A percentile compares a stretch with the other conserved stretches of the same genome.
Conservation (phyloP, 2,329 filamentous ascomycete species). For the Diaporthe citriasiana region DNA sequence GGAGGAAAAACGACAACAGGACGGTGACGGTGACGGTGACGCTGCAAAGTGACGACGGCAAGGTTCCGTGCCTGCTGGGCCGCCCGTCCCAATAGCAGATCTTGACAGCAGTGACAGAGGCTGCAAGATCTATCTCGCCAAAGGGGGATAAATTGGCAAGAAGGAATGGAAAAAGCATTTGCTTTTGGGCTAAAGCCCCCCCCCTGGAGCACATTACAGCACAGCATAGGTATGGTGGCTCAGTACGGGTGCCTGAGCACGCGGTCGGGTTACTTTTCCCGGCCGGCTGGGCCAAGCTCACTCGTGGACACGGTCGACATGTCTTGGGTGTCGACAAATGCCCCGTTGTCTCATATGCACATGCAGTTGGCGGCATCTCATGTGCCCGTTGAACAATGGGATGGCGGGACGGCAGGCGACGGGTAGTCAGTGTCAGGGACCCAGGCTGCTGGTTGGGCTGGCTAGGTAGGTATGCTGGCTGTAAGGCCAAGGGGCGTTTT, state of each 20-base stretch:
- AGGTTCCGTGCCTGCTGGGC: not conserved
- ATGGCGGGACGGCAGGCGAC: no score
- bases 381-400: conserved; percentile 18
- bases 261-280: conserved; percentile 19
- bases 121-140: conserved; percentile 27
- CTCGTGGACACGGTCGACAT: conserved; percentile 19
- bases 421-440: not conserved
- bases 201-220: no score
- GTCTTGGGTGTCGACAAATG: not conserved
- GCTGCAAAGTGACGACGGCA: not conserved
- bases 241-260: conserved; percentile 8
- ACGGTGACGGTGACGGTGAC: not conserved
- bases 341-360: conserved; percentile 27
- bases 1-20: not conserved
- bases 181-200: no score
- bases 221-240: not conserved
- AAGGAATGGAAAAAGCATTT: not conserved
- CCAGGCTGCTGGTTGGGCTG: conserved; percentile 9
- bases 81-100: not conserved
- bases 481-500: conserved; percentile 13
- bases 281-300: conserved; percentile 19
- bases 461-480: not conserved
- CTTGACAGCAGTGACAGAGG: conserved; percentile 27
- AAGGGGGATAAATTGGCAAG: conserved; percentile 4
- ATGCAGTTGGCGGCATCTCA: conserved; percentile 29